These are phyloP conservation scores for Moricandia moricandioides DNA, from an alignment of 345 rosid species.

Conservation along the genomic window DNA sequence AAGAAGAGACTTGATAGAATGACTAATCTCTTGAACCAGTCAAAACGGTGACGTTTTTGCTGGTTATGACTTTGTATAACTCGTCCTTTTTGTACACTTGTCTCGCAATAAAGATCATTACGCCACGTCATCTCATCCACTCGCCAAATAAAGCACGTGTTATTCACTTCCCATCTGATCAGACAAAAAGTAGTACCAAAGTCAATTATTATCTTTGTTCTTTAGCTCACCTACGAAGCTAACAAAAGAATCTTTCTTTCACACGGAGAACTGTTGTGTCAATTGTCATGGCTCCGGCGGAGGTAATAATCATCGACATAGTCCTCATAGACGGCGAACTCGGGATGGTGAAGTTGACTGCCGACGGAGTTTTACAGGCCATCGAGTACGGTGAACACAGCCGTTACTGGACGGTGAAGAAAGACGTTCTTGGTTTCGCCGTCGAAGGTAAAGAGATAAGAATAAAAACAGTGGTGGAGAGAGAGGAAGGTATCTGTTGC, in stretches of 20 bases:
- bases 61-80: neutral
- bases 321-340: conserved; percentile 45
- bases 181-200: conserved; percentile 5
- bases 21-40: neutral
- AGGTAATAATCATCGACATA: conserved; percentile 36
- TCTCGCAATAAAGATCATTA: neutral
- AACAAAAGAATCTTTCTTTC: conserved; percentile 14
- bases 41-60: conserved; percentile 1
- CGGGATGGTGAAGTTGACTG: conserved; percentile 46
- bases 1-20: neutral
- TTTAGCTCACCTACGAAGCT: conserved; percentile 17
- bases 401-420: conserved; percentile 45
- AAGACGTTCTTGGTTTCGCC: conserved; percentile 66
- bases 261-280: neutral
- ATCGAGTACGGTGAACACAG: conserved; percentile 31
- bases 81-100: neutral
- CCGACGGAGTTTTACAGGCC: conserved; percentile 55
- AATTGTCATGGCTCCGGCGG: conserved; percentile 14
- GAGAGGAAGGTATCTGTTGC: conserved; percentile 52
- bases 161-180: neutral
- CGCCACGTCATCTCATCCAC: conserved; percentile 28
- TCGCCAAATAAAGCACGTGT: conserved; percentile 14
- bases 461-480: conserved; percentile 49
- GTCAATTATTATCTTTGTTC: conserved; percentile 11
- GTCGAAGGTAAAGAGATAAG: conserved; percentile 55